Percentiles rank a stretch among this genome's conserved stretches.
phyloP scores from a whole-genome alignment of 2,329 filamentous ascomycete species.

The Juglanconis oblonga region DNA sequence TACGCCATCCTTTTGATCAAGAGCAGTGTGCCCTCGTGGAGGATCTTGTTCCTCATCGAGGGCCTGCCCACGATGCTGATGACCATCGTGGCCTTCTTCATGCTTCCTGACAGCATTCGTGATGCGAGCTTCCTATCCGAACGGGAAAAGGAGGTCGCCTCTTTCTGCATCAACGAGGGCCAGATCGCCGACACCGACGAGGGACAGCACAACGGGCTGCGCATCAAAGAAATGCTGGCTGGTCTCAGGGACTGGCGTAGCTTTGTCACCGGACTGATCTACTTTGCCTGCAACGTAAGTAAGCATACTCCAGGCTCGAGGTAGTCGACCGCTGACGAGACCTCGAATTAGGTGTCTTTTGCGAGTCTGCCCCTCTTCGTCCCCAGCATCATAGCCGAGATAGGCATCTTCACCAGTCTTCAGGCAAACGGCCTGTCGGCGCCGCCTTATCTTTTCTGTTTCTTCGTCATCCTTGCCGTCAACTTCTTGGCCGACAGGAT shows the following conservation, averaged over 20 bases:
- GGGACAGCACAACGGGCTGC: slow-evolving; percentile 18
- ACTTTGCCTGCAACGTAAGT: slow-evolving; percentile 27
- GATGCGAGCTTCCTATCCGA: slow-evolving; percentile 27
- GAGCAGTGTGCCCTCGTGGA: slow-evolving; percentile 29
- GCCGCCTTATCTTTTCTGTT: slow-evolving; percentile 38
- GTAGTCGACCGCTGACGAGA: not conserved
- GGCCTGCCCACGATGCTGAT: slow-evolving; percentile 41
- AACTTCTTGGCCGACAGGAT: slow-evolving; percentile 34
- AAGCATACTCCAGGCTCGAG: not conserved
- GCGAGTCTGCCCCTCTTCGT: slow-evolving; percentile 30
- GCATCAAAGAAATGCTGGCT: slow-evolving; percentile 18
- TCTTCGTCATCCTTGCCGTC: slow-evolving; percentile 34
- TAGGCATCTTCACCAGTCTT: slow-evolving; percentile 31
- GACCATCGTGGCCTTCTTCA: slow-evolving; percentile 37
- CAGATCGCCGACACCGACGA: slow-evolving; percentile 21
- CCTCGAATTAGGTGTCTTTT: slow-evolving; percentile 22
- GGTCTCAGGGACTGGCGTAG: slow-evolving; percentile 24
- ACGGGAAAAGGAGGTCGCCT: slow-evolving; percentile 31
- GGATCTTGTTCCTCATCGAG: slow-evolving; percentile 46
- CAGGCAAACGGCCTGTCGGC: slow-evolving; percentile 35
- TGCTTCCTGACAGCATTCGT: slow-evolving; percentile 36
- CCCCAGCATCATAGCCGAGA: slow-evolving; percentile 32
- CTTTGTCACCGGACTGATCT: slow-evolving; percentile 33
- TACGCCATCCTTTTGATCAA: slow-evolving; percentile 33
- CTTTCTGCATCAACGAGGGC: slow-evolving; percentile 21